Evolutionary conservation across 352 stramenopile genomes (phyloP).

Genomic region (Phytopythium helicoides): DNA sequence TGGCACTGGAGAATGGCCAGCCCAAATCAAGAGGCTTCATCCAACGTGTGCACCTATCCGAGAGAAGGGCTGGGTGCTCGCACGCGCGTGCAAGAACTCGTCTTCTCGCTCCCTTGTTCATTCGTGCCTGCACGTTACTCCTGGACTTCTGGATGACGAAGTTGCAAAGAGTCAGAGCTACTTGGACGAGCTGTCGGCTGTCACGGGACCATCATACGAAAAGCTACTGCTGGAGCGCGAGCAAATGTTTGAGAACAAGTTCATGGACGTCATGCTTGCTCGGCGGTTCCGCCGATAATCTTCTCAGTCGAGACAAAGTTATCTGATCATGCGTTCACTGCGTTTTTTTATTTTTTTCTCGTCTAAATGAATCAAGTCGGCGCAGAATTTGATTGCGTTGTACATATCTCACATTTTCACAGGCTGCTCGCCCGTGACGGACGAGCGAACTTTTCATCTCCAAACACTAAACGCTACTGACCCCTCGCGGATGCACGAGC

Average conservation of each 20-base stretch:
- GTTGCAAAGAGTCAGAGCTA: conserved; percentile 25
- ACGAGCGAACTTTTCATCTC: conserved; percentile 1
- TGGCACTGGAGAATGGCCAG: conserved; percentile 32
- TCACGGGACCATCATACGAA: conserved; percentile 31
- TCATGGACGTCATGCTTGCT: conserved; percentile 29
- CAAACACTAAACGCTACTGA: background rate
- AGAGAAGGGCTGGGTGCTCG: conserved; percentile 30
- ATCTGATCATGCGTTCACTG: too few relatives aligned
- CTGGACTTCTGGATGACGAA: conserved; percentile 23
- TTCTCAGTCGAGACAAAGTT: background rate
- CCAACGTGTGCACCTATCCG: conserved; percentile 28
- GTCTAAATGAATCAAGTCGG: too few relatives aligned
- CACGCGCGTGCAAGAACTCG: background rate
- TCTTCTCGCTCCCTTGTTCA: conserved; percentile 20
- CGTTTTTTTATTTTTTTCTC: too few relatives aligned
- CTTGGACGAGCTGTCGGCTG: conserved; percentile 24
- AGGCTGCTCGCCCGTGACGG: too few relatives aligned
- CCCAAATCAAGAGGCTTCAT: conserved; percentile 14
- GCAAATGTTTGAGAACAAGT: conserved; percentile 33
- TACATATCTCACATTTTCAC: too few relatives aligned
- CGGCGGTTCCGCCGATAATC: conserved; percentile 6
- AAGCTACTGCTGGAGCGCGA: conserved; percentile 36
- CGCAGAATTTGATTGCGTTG: background rate
- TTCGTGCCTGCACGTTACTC: conserved; percentile 28
- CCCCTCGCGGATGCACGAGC: background rate